Base-by-base conservation (phyloP, 768 basidiomycete species). In the Roridomyces roridus region DNA sequence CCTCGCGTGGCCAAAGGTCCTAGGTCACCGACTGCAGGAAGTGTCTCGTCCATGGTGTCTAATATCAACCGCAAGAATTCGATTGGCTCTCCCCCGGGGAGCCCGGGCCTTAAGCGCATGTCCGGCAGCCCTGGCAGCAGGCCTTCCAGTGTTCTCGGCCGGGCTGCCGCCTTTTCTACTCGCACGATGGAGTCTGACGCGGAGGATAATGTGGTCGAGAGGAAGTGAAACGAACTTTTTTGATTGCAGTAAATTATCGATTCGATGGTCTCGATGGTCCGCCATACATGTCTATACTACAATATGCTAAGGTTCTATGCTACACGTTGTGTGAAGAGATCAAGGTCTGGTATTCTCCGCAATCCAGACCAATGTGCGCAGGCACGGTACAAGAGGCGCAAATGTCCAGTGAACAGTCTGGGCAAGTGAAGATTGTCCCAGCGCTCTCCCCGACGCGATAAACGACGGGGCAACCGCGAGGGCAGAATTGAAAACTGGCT, bases 101-200 rank as follows among this genome's bases (percentile, higher is more conserved):
- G 78, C 42, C 70, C 76, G 3, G 72, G 67, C 44, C 65, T 73
- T 41, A 85, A 81, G 65, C 74, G 84, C 53, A 59, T 83, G 37
- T 83, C 82, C 36, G 80, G 69, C 25, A 77, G 78, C 57, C 76
- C 81, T 11, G 74, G 74, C 21, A n/a, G n/a, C n/a, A 70, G 76
- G 51, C 77, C 80, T 17, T 78, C 77, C 42, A 84, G 77, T 59
- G 76, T 81, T 34, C 66, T 82, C 6, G 81, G 83, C n/a, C 74
- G 82, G 59, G 72, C 76, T 26, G 76, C 80, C 34, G 78, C 80
- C 26, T 79, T 87, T 51, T 86, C 89, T 49, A 82, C 89, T 67
- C 81, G 89, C 70, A 91, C 90, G 45, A 88, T 89, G 87, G 89
- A 87, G 37, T 90, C 88, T 67, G 91, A 92, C 66, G 90, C 90